Conservation (phyloP, 148 eudicot genomes). For the Polygonum maritimum region DNA sequence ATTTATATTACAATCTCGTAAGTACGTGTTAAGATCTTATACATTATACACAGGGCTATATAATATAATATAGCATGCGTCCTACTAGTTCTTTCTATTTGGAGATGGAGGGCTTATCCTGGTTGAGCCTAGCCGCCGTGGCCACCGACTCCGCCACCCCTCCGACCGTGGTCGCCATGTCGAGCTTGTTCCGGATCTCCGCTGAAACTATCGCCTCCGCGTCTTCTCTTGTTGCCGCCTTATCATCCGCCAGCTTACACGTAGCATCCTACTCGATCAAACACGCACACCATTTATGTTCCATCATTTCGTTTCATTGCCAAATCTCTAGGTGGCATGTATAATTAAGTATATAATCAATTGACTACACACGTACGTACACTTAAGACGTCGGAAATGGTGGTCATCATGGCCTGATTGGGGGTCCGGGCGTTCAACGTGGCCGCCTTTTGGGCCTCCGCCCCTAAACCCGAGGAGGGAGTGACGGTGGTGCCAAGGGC, state of each 20-base stretch:
- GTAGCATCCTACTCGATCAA: constrained; percentile 39
- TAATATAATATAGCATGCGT: too few relatives aligned
- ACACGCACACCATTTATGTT: not conserved
- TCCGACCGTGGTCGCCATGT: constrained; percentile 23
- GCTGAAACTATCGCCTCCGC: constrained; percentile 55
- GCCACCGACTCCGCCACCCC: constrained; percentile 57
- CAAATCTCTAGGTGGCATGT: too few relatives aligned
- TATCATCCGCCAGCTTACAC: constrained; percentile 36
- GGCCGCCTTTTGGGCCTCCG: constrained; percentile 53
- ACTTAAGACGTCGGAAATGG: constrained; percentile 38
- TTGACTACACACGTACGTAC: constrained; percentile 15
- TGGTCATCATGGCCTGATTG: constrained; percentile 30
- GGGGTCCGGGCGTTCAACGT: constrained; percentile 25
- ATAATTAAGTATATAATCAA: too few relatives aligned
- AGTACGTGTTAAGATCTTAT: not conserved
- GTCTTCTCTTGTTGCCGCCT: constrained; percentile 42
- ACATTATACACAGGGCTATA: not conserved
- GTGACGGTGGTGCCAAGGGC: constrained; percentile 34
- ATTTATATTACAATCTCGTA: not conserved
- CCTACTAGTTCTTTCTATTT: not conserved
- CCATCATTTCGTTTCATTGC: not conserved
- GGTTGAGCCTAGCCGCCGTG: constrained; percentile 41
- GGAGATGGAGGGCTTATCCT: not conserved
- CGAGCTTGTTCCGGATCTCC: constrained; percentile 19
- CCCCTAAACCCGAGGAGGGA: constrained; percentile 30